phyloP scores from a whole-genome alignment of 2,329 filamentous ascomycete genomes.

The Penicillium crustosum region DNA sequence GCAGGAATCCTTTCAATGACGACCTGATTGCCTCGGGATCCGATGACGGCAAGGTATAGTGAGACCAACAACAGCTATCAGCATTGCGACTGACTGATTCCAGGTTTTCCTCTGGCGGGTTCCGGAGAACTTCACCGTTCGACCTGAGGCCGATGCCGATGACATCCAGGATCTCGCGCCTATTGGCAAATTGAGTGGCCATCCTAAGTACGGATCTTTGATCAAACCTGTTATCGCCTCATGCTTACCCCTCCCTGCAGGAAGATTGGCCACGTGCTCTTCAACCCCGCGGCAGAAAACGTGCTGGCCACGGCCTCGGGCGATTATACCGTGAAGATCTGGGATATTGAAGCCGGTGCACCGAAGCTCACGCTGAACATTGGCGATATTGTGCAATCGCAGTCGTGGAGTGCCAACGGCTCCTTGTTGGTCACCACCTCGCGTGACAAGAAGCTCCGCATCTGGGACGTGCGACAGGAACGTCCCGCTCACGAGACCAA shows the following conservation, averaged over 20 bases:
- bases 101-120: slow-evolving; percentile 91
- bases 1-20: slow-evolving; percentile 94
- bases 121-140: slow-evolving; percentile 79
- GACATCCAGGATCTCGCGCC: slow-evolving; percentile 80
- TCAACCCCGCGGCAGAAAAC: slow-evolving; percentile 95
- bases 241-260: slow-evolving; percentile 49
- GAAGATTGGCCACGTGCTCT: slow-evolving; percentile 96
- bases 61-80: slow-evolving; percentile 6
- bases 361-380: slow-evolving; percentile 76
- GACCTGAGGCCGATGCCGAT: slow-evolving; percentile 72
- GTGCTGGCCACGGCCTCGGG: slow-evolving; percentile 93
- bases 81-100: slow-evolving; percentile 19
- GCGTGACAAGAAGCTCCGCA: slow-evolving; percentile 94
- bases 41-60: slow-evolving; percentile 79
- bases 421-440: slow-evolving; percentile 87
- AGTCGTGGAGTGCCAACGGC: slow-evolving; percentile 93
- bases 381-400: slow-evolving; percentile 87
- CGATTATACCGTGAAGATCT: slow-evolving; percentile 92
- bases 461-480: slow-evolving; percentile 97
- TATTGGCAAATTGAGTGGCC: slow-evolving; percentile 76
- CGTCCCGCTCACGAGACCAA: slow-evolving; percentile 77
- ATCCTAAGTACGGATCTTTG: slow-evolving; percentile 66
- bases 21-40: slow-evolving; percentile 87
- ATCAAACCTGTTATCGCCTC: slow-evolving; percentile 8
- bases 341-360: slow-evolving; percentile 83